Evolutionary conservation across 1,284 basidiomycete genomes (phyloP).

Genomic region (Neonothopanus nambi): DNA sequence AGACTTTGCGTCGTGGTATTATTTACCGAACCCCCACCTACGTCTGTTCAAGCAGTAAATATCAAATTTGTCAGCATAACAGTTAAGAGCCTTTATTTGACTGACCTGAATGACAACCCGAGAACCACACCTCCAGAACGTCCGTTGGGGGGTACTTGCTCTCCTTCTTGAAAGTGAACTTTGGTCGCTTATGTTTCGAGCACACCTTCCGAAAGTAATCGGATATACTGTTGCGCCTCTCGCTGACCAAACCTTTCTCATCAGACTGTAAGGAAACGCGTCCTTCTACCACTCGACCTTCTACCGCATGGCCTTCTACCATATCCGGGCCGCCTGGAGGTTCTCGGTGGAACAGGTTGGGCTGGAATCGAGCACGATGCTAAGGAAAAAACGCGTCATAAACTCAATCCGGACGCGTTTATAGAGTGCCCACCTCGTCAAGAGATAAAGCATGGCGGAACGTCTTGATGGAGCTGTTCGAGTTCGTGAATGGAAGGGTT

Average conservation of each 20-base stretch:
- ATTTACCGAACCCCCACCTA: slow-evolving; percentile 62
- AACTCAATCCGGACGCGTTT: too few relatives aligned
- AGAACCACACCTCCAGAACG: slow-evolving; percentile 66
- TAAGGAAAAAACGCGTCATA: neutral
- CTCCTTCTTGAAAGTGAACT: neutral
- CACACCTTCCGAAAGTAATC: slow-evolving; percentile 1
- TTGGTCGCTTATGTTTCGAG: neutral
- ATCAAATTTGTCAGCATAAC: neutral
- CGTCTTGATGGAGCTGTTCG: slow-evolving; percentile 44
- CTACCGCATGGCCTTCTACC: neutral
- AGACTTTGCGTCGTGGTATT: slow-evolving; percentile 44
- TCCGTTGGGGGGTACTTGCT: slow-evolving; percentile 32
- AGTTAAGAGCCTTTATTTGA: neutral
- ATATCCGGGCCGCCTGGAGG: neutral
- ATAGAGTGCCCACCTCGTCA: too few relatives aligned
- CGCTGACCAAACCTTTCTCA: too few relatives aligned
- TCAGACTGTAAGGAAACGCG: too few relatives aligned
- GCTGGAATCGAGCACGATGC: slow-evolving; percentile 55
- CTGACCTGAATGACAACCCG: slow-evolving; percentile 59
- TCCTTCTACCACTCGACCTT: neutral
- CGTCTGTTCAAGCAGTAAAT: slow-evolving; percentile 41
- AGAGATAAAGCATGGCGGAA: slow-evolving; percentile 46
- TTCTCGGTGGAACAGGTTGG: slow-evolving; percentile 34
- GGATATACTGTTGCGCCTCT: too few relatives aligned
- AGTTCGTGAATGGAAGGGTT: slow-evolving; percentile 51